These are phyloP conservation scores for Phytophthora quininea DNA, from an alignment of 352 stramenopile species.

Conservation along the genomic window DNA sequence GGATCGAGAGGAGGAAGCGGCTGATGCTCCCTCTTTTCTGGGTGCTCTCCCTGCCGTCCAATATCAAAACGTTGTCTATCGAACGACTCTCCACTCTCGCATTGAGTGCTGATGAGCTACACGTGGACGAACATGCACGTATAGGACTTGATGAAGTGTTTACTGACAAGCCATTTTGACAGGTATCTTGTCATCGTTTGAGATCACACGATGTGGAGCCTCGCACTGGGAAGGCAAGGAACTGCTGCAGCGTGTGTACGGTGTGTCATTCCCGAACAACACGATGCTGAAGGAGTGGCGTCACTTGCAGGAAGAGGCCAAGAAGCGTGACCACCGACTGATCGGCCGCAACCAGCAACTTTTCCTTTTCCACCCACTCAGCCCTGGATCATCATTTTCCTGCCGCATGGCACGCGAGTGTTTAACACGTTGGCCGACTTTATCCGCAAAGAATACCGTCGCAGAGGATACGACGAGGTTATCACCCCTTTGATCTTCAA, in stretches of 20 bases:
- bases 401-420: conserved; percentile 97
- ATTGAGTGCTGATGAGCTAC: conserved; percentile 82
- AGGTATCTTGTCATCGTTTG: conserved; percentile 94
- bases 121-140: conserved; percentile 72
- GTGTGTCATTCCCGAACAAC: conserved; percentile 94
- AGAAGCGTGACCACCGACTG: conserved; percentile 96
- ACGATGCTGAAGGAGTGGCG: conserved; percentile 88
- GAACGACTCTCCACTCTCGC: conserved; percentile 80
- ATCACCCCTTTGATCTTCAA: conserved; percentile 98
- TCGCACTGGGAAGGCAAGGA: conserved; percentile 93
- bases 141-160: no score
- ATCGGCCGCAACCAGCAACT: conserved; percentile 96
- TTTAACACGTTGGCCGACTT: conserved; percentile 97
- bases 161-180: not conserved
- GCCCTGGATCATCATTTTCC: conserved; percentile 96
- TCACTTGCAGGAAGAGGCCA: conserved; percentile 94
- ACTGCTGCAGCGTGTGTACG: conserved; percentile 97
- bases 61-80: conserved; percentile 51
- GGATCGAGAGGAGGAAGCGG: conserved; percentile 91
- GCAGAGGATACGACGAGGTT: conserved; percentile 95
- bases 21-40: conserved; percentile 23
- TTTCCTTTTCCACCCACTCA: conserved; percentile 95
- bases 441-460: conserved; percentile 86
- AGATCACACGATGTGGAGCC: conserved; percentile 93
- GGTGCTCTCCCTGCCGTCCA: conserved; percentile 41